Evolutionary conservation across 441 rosid species (phyloP).

Genomic region (Adansonia gregorii): DNA sequence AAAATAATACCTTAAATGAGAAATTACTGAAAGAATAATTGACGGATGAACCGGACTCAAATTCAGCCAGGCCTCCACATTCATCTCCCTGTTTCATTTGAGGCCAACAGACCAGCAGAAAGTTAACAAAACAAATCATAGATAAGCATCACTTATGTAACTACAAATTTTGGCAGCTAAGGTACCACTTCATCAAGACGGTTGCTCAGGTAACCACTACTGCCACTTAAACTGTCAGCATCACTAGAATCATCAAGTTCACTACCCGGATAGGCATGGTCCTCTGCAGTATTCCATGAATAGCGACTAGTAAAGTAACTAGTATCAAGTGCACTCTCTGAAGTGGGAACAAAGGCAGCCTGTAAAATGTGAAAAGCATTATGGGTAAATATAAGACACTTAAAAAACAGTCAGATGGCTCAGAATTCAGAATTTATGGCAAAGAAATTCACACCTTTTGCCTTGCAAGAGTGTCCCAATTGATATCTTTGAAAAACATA

Average conservation of each 20-base stretch:
- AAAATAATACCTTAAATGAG: constrained; percentile 81
- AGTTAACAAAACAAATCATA: constrained; percentile 21
- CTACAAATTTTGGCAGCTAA: constrained; percentile 11
- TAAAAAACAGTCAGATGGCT: not conserved
- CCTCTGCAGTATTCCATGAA: constrained; percentile 85
- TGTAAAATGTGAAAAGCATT: constrained; percentile 35
- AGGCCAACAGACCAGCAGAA: constrained; percentile 19
- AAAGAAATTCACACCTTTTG: constrained; percentile 69
- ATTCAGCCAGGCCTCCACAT: constrained; percentile 70
- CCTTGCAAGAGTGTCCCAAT: constrained; percentile 98
- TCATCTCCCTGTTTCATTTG: constrained; percentile 74
- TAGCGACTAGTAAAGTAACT: constrained; percentile 97
- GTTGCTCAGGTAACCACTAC: constrained; percentile 76
- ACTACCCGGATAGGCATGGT: constrained; percentile 61
- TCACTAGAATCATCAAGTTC: constrained; percentile 90
- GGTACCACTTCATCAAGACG: constrained; percentile 90
- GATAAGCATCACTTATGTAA: constrained; percentile 2
- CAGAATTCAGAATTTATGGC: not conserved
- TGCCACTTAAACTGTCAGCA: constrained; percentile 84
- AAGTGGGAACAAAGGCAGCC: constrained; percentile 96
- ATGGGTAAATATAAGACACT: constrained; percentile 18
- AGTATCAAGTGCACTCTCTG: constrained; percentile 93
- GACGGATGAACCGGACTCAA: constrained; percentile 70
- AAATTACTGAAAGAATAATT: constrained; percentile 97
- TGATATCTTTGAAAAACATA: constrained; percentile 85